Evolutionary conservation across 1,139 yeast genomes (phyloP), one percentile per base, ranked within the genome.

Genomic region (Waltiozyma sp.): DNA sequence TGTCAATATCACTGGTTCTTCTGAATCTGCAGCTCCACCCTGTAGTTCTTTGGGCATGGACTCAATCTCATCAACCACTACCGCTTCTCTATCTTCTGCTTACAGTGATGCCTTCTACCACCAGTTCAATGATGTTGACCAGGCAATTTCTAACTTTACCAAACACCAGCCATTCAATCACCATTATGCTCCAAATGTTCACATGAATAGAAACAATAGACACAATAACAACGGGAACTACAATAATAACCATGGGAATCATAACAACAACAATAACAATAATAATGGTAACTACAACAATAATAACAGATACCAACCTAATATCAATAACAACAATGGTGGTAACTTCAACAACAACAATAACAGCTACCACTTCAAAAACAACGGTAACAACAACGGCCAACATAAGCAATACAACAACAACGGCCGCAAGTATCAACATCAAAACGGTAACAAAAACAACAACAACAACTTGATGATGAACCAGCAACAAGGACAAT

Each of bases 151-250:
- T 0, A 55, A 55, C 39, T 54, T 50, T 43, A 54, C 54, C 33
- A 55, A 55, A 41, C 59, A 55, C 40, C 58, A 55, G 41, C 57
- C 52, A 10, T 55, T 52, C 46, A 55, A 53, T 39, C 58, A 54
- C 35, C 59, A 55, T 43, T 55, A 55, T 41, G 56, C 59, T 15
- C 59, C 58, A 37, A 55, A 55, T 41, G 55, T 53, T n/a, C 50
- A 51, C 40, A 41, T 48, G 23, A 50, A 48, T 34, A 48, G 50
- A 46, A 47, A 41, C 35, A 37, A 47, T 21, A 40, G 42, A 24
- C 43, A 47, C 26, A 37, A 45, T 38, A 38, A 43, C 38, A 28
- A 42, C 37, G n/a, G n/a, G n/a, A n/a, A n/a, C n/a, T n/a, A n/a
- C n/a, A n/a, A n/a, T n/a, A n/a, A n/a, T n/a, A n/a, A n/a, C n/a